Percentiles rank a stretch among this genome's conserved stretches.
phyloP scores from a whole-genome alignment of 768 basidiomycete genomes.

The Hypsizygus marmoreus region DNA sequence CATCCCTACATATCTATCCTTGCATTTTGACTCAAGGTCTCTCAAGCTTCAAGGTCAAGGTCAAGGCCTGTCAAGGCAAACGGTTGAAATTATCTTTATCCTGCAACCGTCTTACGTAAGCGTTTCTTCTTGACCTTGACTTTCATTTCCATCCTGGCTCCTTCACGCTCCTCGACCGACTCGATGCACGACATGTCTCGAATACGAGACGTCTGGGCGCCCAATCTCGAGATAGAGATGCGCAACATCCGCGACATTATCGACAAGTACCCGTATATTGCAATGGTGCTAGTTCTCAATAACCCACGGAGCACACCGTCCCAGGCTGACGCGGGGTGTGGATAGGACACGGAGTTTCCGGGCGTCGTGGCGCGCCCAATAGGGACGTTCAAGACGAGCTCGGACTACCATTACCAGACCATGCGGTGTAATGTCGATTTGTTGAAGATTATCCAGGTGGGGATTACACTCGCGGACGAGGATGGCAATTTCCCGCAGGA shows the following conservation, averaged over 20 bases:
- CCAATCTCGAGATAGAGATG: conserved; percentile 93
- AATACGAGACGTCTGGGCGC: conserved; percentile 95
- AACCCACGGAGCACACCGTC: conserved; percentile 17
- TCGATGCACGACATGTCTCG: conserved; percentile 55
- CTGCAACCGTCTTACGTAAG: no score
- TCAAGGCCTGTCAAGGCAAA: no score
- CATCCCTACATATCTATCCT: no score
- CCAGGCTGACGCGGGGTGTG: conserved; percentile 28
- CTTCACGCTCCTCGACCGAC: conserved; percentile 20
- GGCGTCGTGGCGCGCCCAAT: conserved; percentile 98
- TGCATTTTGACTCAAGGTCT: no score
- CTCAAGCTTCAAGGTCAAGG: no score
- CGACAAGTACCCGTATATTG: conserved; percentile 90
- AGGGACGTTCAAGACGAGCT: conserved; percentile 93
- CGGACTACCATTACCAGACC: conserved; percentile 99
- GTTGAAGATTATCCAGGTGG: conserved; percentile 96
- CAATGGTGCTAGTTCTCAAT: conserved; percentile 68
- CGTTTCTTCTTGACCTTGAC: background rate
- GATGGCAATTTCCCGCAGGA: conserved; percentile 91
- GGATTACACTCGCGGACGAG: conserved; percentile 92
- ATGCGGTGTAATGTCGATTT: conserved; percentile 99
- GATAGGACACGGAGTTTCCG: conserved; percentile 99
- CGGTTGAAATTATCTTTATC: no score
- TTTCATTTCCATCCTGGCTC: conserved; percentile 16
- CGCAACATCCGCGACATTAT: conserved; percentile 82